Evolutionary conservation across 148 eudicot species (phyloP), one percentile per base, ranked within the genome.

Genomic region (Nepenthes mirabilis): DNA sequence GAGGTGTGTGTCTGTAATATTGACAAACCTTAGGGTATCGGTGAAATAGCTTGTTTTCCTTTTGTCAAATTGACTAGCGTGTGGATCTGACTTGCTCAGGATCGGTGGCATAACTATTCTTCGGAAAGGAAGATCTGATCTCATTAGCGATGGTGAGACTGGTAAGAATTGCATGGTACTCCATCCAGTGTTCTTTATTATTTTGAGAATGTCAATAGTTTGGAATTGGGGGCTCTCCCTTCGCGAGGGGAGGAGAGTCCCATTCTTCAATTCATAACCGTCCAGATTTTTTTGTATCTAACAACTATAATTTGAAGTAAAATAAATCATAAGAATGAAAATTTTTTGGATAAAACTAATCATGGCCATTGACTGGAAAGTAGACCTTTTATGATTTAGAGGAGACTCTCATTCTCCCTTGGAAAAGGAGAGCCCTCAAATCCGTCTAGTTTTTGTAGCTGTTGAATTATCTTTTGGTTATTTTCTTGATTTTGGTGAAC

Each of bases 41-140:
- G 11, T 62, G 52, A n/a, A 3, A 52, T 52, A 51, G 10, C 9
- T 37, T 37, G 33, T 34, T 14, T 9, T 62, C 33, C 11, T 53
- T 13, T 14, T 14, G 14, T 33, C 11, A 54, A 56, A 9, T 47
- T 56, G 50, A 63, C 58, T 70, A 35, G 51, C 14, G 43, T 52
- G 57, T 66, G 35, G 36, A 43, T 63, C 48, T 68, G 65, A 48
- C 59, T 72, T 75, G 37, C 63, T 64, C 82, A 93, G 99, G 75
- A 77, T 93, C 72, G 98, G 88, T 55, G 80, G 87, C 52, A 80
- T 82, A 52, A 93, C 99, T 37, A 70, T 93, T 66, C 73, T 93
- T 52, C 69, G 84, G 72, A 93, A 93, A 75, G 99, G 99, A 66
- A 83, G 79, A 74, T 75, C 79, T 36, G 99, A 93, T 79, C 78